phyloP scores from a whole-genome alignment of 106 monocot species.

The Dendrobium catenatum region DNA sequence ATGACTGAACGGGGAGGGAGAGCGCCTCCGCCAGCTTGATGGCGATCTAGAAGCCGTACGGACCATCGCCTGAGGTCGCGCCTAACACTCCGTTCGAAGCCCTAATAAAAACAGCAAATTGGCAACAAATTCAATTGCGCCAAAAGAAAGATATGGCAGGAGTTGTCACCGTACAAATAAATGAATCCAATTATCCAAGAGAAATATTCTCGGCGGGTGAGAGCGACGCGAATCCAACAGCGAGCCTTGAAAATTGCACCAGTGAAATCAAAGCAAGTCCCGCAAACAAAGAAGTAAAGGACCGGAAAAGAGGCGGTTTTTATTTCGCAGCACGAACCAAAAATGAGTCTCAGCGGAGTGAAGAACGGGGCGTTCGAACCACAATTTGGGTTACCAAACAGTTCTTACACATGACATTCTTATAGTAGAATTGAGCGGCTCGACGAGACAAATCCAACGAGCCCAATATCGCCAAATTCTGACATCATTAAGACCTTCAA shows the following conservation, averaged over 20 bases:
- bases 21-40: conserved; percentile 57
- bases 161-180: neutral
- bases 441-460: no score
- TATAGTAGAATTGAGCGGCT: no score
- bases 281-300: no score
- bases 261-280: no score
- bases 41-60: conserved; percentile 71
- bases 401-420: no score
- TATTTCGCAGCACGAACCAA: no score
- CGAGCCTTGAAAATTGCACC: neutral
- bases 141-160: neutral
- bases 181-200: neutral
- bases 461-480: no score
- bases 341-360: no score
- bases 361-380: no score
- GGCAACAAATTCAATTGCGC: neutral
- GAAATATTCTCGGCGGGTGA: neutral
- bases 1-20: conserved; percentile 63
- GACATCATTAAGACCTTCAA: no score
- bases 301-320: no score
- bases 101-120: neutral
- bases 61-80: conserved; percentile 36
- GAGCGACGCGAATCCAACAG: neutral
- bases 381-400: no score
- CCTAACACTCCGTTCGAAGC: neutral